Evolutionary conservation across 352 stramenopile genomes (phyloP).

Genomic region (Stephanocyclus meneghinianus): DNA sequence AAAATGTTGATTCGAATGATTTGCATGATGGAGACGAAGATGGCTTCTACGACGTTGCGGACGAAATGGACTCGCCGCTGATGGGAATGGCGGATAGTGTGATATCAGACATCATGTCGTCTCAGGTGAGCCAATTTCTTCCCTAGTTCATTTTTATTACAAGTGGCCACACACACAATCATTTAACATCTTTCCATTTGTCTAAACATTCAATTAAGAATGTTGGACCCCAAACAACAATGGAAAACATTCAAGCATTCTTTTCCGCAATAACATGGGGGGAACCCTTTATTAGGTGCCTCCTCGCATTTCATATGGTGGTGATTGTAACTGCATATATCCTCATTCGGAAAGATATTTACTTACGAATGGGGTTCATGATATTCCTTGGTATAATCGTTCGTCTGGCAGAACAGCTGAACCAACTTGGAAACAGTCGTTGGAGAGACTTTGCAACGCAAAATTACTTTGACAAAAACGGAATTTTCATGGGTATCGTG

Average conservation of each 20-base stretch:
- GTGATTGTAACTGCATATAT: constrained; percentile 64
- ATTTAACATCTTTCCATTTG: constrained; percentile 6
- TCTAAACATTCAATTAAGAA: constrained; percentile 15
- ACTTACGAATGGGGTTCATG: constrained; percentile 63
- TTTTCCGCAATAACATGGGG: constrained; percentile 74
- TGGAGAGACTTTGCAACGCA: constrained; percentile 80
- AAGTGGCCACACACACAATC: constrained; percentile 1
- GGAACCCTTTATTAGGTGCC: constrained; percentile 71
- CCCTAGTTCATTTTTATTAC: background rate
- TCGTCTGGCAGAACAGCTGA: constrained; percentile 69
- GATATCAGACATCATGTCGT: constrained; percentile 70
- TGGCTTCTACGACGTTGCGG: constrained; percentile 32
- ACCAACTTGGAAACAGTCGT: constrained; percentile 51
- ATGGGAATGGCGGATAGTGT: constrained; percentile 77
- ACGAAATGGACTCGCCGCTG: constrained; percentile 64
- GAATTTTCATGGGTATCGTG: constrained; percentile 81
- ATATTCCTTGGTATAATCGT: constrained; percentile 68
- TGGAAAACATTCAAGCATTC: constrained; percentile 78
- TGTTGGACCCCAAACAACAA: constrained; percentile 54
- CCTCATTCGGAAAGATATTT: constrained; percentile 42
- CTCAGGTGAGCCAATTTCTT: constrained; percentile 48
- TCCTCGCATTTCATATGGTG: constrained; percentile 72
- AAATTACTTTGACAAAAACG: constrained; percentile 83
- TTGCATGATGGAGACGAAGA: constrained; percentile 38
- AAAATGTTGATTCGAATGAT: background rate